Percentiles rank a stretch among this genome's conserved stretches.
These are phyloP conservation scores for Xylaria polymorpha DNA, from an alignment of 2,329 filamentous ascomycete genomes.

Conservation along the genomic window DNA sequence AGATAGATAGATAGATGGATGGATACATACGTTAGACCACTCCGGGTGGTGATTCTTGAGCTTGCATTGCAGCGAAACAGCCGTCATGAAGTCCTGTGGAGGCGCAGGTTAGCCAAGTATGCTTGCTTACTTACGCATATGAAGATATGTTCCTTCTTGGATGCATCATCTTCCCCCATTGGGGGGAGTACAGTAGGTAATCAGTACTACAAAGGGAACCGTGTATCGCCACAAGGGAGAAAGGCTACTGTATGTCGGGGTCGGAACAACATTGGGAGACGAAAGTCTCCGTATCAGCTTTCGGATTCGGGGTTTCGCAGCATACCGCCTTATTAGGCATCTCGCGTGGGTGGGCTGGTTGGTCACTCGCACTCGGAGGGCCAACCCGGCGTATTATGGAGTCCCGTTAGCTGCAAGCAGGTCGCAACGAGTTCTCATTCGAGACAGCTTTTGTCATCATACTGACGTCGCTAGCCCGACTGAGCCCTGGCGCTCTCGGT, in stretches of 20 bases:
- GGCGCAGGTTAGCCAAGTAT: slow-evolving; percentile 37
- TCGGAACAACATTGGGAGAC: slow-evolving; percentile 10
- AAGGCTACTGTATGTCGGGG: background rate
- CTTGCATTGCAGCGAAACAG: slow-evolving; percentile 74
- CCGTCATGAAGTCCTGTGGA: slow-evolving; percentile 79
- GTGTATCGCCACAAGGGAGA: slow-evolving; percentile 3
- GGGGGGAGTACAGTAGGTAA: background rate
- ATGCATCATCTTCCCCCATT: slow-evolving; percentile 6
- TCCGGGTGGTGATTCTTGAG: slow-evolving; percentile 78
- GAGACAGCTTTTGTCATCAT: slow-evolving; percentile 28
- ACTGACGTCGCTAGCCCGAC: slow-evolving; percentile 24
- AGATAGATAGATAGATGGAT: too few relatives aligned
- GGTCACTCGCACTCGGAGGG: slow-evolving; percentile 36
- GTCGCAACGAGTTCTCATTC: slow-evolving; percentile 6
- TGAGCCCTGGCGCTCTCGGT: slow-evolving; percentile 6
- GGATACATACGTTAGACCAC: slow-evolving; percentile 77
- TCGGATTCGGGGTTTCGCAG: slow-evolving; percentile 33
- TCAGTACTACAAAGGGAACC: slow-evolving; percentile 5
- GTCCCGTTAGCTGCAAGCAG: slow-evolving; percentile 29
- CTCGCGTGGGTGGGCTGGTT: slow-evolving; percentile 25
- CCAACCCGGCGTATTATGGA: slow-evolving; percentile 33
- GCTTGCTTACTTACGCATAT: background rate
- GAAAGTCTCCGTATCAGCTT: slow-evolving; percentile 26
- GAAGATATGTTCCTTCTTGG: background rate
- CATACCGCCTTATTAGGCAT: slow-evolving; percentile 36